Evolutionary conservation across 768 basidiomycete species (phyloP), one percentile per base, ranked within the genome.

Genomic region (Leccinum barrowsii): DNA sequence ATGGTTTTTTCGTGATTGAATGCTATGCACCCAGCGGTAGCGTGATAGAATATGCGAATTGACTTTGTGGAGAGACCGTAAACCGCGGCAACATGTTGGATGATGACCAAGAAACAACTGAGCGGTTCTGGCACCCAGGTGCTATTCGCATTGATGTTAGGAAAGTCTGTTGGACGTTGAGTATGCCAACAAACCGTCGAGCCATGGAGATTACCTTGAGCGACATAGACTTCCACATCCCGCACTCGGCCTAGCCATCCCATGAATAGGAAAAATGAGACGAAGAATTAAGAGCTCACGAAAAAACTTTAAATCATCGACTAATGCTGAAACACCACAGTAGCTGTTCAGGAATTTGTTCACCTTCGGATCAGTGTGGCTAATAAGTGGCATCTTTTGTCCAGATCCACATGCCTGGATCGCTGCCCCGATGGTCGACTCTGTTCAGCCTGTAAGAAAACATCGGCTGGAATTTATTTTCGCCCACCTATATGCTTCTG

Each of bases 1-100:
- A 98, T 78, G 53, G 85, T 87, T 2, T 89, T 91, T 54, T 84
- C 82, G 22, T 90, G 79, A 71, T 98, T 98, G 80, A 98, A 98
- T 1, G 94, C 96, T 56, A 97, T 95, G n/a, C 89, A 74, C 2
- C 85, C 93, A 12, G 76, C 73, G 3, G 77, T 66, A 21, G 12
- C 8, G 10, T 30, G 30, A 30, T 30, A 30, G 72, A 98, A 98
- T 10, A 98, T 81, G 64, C 93, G 90, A 50, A 94, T 66, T 35
- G 86, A 87, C 0, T 78, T 71, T n/a, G 83, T 69, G 1, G 90
- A 85, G 34, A 97, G 80, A 60, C 80, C 77, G 70, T 91, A 97
- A 5, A 94, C 75, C 19, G 75, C 65, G 2, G 83, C 79, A 24
- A 97, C 75, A 0, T 84, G 83, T 1, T 72, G 73, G 58, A 94